Evolutionary conservation across 1,284 basidiomycete species (phyloP), one percentile per base, ranked within the genome.

Genomic region (Bjerkandera adusta): DNA sequence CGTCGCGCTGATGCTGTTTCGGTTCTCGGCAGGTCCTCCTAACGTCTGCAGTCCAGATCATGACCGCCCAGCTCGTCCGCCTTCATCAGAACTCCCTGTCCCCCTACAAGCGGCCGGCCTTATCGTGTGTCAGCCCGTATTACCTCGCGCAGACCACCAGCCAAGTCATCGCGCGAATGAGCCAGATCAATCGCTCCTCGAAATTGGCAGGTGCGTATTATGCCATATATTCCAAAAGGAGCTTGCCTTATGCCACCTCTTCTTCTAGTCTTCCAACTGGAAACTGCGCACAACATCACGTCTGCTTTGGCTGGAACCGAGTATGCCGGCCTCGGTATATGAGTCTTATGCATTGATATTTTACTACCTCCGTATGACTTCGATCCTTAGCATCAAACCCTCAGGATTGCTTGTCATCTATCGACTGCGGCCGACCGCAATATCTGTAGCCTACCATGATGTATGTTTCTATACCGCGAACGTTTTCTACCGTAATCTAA

Each of bases 21-120:
- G 3, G 26, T 15, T n/a, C 22, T 21, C 7, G 11, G 4, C 20
- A 55, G 54, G 33, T 55, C 21, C 35, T 52, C 8, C 33, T 55
- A 12, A 55, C 54, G 5, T 21, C 35, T 2, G 18, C 49, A 4
- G 27, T 46, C 6, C 27, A 48, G n/a, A 25, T 48, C 22, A 48
- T 53, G 42, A 33, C 47, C 5, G 22, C 21, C 8, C 49, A 53
- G 34, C 36, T 50, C 7, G 41, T 43, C 3, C 18, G 25, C 12
- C 15, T 43, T n/a, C 25, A 18, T 13, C 24, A 25, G 39, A 20
- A 16, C 12, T 16, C 39, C 20, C 15, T 26, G 25, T 43, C 27
- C 22, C 4, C 20, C 7, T 3, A 34, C 33, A 39, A 35, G 20
- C 32, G 40, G 33, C 46, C 38, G 10, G 21, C 22, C 8, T 21